Percentiles rank a stretch among this genome's conserved stretches.
Conservation (phyloP, 2,329 filamentous ascomycete species). For the Ophiostoma populinum region DNA sequence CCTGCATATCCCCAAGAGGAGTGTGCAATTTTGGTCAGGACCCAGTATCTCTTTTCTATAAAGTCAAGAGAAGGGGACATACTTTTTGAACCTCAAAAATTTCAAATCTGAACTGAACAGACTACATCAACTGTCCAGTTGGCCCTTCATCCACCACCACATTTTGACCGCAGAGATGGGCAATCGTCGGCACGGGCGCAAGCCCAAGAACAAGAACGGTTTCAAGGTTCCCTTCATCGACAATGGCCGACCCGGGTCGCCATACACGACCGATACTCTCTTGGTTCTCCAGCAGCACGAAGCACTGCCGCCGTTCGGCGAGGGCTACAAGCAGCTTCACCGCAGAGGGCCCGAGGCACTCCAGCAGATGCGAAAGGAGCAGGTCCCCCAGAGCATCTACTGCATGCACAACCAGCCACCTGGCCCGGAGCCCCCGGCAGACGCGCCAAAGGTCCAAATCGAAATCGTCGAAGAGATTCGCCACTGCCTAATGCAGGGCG, state of each 20-base stretch:
- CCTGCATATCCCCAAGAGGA: too few species aligned
- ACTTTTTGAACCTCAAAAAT: too few species aligned
- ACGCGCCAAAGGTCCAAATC: background rate
- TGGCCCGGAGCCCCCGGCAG: constrained; percentile 3
- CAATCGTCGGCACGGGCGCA: too few species aligned
- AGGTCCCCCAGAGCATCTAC: constrained; percentile 10
- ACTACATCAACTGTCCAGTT: too few species aligned
- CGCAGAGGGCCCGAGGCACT: constrained; percentile 5
- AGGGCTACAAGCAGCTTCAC: constrained; percentile 8
- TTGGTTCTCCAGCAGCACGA: constrained; percentile 7
- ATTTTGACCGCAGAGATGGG: too few species aligned
- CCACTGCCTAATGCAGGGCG: background rate
- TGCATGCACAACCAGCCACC: constrained; percentile 8
- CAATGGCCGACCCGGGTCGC: constrained; percentile 3
- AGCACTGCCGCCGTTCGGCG: constrained; percentile 7
- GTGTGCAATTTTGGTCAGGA: too few species aligned
- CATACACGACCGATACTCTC: constrained; percentile 2
- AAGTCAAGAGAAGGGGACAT: too few species aligned
- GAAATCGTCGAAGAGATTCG: constrained; percentile 7
- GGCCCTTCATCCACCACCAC: too few species aligned
- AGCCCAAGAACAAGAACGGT: constrained; percentile 2
- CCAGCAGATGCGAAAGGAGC: constrained; percentile 6
- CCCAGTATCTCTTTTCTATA: too few species aligned
- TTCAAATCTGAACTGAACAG: too few species aligned
- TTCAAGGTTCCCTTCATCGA: constrained; percentile 5